These are phyloP conservation scores for Infundibulicybe gibba DNA, from an alignment of 768 basidiomycete genomes.

Conservation along the genomic window DNA sequence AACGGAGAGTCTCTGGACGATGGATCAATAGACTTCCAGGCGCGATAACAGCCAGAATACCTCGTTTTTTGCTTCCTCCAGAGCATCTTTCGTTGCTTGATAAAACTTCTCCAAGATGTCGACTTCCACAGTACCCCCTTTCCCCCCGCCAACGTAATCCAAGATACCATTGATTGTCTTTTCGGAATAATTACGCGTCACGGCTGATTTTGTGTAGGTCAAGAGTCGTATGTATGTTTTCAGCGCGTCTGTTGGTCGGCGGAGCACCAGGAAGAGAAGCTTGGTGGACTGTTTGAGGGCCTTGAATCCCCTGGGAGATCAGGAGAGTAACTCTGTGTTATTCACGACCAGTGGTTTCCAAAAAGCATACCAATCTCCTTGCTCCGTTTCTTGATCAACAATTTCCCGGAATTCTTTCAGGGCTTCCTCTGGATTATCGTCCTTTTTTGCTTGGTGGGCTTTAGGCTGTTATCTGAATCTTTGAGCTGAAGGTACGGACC, in stretches of 20 bases:
- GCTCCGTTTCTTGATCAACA: constrained; percentile 87
- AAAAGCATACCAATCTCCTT: constrained; percentile 81
- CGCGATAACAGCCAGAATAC: constrained; percentile 34
- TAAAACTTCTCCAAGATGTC: constrained; percentile 94
- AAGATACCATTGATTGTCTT: constrained; percentile 98
- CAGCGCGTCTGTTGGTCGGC: constrained; percentile 81
- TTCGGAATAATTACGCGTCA: constrained; percentile 94
- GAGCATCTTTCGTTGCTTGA: constrained; percentile 83
- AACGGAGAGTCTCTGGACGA: constrained; percentile 74
- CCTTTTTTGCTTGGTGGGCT: constrained; percentile 74
- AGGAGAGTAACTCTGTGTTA: constrained; percentile 1
- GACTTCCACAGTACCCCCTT: constrained; percentile 74
- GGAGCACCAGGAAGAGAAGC: constrained; percentile 76
- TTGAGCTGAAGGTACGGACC: constrained; percentile 44
- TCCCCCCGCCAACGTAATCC: constrained; percentile 94
- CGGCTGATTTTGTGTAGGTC: constrained; percentile 92
- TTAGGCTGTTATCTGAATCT: constrained; percentile 4
- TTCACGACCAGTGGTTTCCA: not conserved
- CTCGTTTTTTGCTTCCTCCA: constrained; percentile 96
- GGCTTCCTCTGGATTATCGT: constrained; percentile 90
- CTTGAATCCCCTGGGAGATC: constrained; percentile 86
- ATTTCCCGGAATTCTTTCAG: constrained; percentile 87
- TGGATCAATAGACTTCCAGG: constrained; percentile 2
- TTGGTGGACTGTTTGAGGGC: constrained; percentile 97
- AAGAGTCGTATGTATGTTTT: constrained; percentile 82